Evolutionary conservation across 441 rosid species (phyloP).

Genomic region (Adansonia gregorii): DNA sequence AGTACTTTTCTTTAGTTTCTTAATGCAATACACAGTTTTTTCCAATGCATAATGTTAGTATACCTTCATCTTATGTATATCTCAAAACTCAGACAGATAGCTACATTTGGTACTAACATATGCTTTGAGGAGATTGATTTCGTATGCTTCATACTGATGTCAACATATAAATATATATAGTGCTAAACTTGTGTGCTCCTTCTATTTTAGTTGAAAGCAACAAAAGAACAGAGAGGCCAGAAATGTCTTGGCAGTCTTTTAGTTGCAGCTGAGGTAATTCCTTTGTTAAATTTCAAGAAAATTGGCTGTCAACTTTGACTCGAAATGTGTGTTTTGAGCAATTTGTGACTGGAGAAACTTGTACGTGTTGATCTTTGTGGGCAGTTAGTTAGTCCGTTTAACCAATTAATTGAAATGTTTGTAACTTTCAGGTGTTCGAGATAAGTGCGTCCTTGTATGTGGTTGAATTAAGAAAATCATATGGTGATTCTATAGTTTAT

Average conservation of each 20-base stretch:
- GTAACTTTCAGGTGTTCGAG: constrained; percentile 60
- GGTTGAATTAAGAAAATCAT: constrained; percentile 83
- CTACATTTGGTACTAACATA: not conserved
- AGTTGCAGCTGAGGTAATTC: constrained; percentile 79
- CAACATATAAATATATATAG: not conserved
- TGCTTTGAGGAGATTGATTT: not conserved
- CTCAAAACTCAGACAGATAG: not conserved
- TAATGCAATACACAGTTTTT: not conserved
- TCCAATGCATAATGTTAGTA: not conserved
- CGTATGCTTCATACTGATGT: not conserved
- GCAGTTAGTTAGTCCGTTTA: too few species aligned
- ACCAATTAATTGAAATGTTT: not conserved
- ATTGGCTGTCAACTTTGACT: not conserved
- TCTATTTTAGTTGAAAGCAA: constrained; percentile 63
- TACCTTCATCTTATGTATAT: not conserved
- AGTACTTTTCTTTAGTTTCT: constrained; percentile 19
- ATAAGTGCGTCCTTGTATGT: constrained; percentile 79
- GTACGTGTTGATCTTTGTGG: not conserved
- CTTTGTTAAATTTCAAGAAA: not conserved
- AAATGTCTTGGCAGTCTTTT: constrained; percentile 62
- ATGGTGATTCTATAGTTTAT: constrained; percentile 73
- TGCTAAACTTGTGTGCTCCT: not conserved
- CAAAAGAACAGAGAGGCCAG: constrained; percentile 59
- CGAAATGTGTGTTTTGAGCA: not conserved
- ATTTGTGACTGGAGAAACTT: not conserved